Percentiles rank a stretch among this genome's conserved stretches.
phyloP scores from a whole-genome alignment of 805 yeast genomes.

The Myxozyma vanderwaltii region DNA sequence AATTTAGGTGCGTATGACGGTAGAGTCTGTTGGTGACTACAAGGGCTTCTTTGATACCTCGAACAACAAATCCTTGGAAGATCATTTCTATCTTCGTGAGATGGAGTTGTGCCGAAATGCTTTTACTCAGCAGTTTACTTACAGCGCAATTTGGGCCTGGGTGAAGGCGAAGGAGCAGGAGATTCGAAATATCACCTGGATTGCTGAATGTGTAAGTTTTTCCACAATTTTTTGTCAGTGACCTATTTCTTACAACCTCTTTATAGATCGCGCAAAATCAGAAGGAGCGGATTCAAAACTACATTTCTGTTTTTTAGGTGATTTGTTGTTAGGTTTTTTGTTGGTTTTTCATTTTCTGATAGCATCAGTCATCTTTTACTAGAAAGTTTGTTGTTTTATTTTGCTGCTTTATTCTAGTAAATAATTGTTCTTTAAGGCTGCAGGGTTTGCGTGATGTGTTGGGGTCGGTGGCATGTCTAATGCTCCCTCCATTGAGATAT shows the following conservation, averaged over 20 bases:
- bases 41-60: conserved; percentile 49
- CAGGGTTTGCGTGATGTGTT: too few relatives aligned
- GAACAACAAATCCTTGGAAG: conserved; percentile 71
- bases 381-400: too few relatives aligned
- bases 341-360: neutral
- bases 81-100: conserved; percentile 88
- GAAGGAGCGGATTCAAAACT: conserved; percentile 87
- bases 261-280: conserved; percentile 86
- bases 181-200: conserved; percentile 97
- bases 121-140: conserved; percentile 85
- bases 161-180: conserved; percentile 95
- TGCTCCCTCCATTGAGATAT: too few relatives aligned
- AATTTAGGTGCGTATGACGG: conserved; percentile 37
- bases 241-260: neutral
- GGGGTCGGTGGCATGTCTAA: too few relatives aligned
- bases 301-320: conserved; percentile 75
- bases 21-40: conserved; percentile 37
- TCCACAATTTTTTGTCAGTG: neutral
- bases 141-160: conserved; percentile 94
- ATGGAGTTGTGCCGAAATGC: conserved; percentile 91
- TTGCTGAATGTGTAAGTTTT: conserved; percentile 74
- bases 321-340: neutral
- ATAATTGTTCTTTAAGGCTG: too few relatives aligned
- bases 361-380: too few relatives aligned
- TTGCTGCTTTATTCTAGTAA: too few relatives aligned